Evolutionary conservation across 2,329 filamentous ascomycete species (phyloP), one percentile per base, ranked within the genome.

Genomic region (Emericellopsis atlantica): DNA sequence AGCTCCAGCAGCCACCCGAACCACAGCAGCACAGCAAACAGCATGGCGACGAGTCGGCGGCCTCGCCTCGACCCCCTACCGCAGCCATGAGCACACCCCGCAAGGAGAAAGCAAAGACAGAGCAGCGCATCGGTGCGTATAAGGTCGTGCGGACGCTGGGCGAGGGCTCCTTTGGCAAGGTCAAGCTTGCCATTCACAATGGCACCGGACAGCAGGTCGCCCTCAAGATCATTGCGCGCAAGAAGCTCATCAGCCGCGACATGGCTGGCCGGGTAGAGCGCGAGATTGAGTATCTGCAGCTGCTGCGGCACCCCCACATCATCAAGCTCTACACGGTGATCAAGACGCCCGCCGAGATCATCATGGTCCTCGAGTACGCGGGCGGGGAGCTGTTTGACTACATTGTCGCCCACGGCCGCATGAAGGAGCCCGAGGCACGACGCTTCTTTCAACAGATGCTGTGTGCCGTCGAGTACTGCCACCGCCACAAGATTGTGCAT

Each of bases 371-470:
- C 50, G 92, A 98, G 63, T 98, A 94, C 62, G 92, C 92, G 34
- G 92, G 92, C 46, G 86, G 86, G 45, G 92, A 98, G 63, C 72
- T 98, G 45, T 98, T 98, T 64, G 90, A 98, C 62, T 96, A 96
- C 64, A 92, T 98, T 46, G 92, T 98, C 44, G 83, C 89, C 56
- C 81, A 95, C 57, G 92, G 92, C 42, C 81, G 85, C 56, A 87
- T 96, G 74, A 79, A 82, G 51, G 92, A 98, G 61, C 74, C 81
- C 45, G 85, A 93, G 58, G 92, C 92, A n/a, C 81, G 92, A 43
- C 87, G 90, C 51, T 95, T 98, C 69, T 98, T 98, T 63, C 92
- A 98, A 63, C 92, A 98, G 63, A 98, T 98, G 65, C 84, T 98
- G 41, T 95, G 92, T 60, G 92, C 92, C 35, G 92, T 98, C 51